Evolutionary conservation across 176 grass and related monocot genomes (phyloP).

Genomic region (Echinochloa phyllopogon): DNA sequence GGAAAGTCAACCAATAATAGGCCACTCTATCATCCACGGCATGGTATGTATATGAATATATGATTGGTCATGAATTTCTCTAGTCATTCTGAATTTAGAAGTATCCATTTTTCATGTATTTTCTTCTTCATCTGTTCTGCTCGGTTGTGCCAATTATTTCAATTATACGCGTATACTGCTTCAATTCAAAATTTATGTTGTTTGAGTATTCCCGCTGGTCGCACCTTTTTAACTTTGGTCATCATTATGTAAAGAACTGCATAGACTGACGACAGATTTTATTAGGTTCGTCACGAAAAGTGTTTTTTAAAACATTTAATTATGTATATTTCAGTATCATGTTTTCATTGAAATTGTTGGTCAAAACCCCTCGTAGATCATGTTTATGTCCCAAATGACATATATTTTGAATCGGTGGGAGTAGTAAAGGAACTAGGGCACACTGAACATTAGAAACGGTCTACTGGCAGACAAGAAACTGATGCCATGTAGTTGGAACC

Average conservation of each 20-base stretch:
- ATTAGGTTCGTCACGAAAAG: background rate
- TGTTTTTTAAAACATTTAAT: background rate
- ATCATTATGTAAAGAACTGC: background rate
- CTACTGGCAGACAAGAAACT: background rate
- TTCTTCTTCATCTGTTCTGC: constrained; percentile 8
- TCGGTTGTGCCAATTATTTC: background rate
- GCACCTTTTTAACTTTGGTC: background rate
- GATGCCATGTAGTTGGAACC: background rate
- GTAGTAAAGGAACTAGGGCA: background rate
- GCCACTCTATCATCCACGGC: constrained; percentile 80
- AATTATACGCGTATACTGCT: background rate
- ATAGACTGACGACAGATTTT: background rate
- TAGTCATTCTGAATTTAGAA: constrained; percentile 15
- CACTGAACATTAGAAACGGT: background rate
- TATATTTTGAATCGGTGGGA: background rate
- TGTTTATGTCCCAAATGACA: background rate
- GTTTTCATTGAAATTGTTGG: background rate
- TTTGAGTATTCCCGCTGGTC: background rate
- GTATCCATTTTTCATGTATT: constrained; percentile 9
- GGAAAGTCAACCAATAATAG: constrained; percentile 76
- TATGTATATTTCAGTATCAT: background rate
- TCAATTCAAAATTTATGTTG: background rate
- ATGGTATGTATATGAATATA: constrained; percentile 57
- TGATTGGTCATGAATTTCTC: background rate
- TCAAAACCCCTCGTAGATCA: background rate